Evolutionary conservation across 371 early-diverging fungal species (phyloP).

Genomic region (Nosema muscidifuracis): DNA sequence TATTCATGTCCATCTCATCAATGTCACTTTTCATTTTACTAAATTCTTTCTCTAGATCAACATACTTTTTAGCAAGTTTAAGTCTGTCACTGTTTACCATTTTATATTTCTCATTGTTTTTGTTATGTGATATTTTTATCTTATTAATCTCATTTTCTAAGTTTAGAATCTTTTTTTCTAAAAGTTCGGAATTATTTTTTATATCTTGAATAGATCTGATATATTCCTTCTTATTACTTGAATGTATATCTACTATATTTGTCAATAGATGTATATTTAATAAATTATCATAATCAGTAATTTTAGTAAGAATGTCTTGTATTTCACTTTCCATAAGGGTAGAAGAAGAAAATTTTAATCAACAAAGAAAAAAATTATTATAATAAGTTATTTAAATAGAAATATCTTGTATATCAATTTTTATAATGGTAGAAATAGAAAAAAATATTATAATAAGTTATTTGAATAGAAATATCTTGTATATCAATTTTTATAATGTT

Average conservation of each 20-base stretch:
- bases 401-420: neutral
- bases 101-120: constrained; percentile 28
- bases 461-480: neutral
- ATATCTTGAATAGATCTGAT: neutral
- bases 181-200: constrained; percentile 2
- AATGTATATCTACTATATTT: neutral
- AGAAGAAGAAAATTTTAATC: no score
- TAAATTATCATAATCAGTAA: neutral
- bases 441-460: neutral
- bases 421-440: neutral
- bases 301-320: neutral
- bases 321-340: neutral
- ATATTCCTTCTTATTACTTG: neutral
- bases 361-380: neutral
- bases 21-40: constrained; percentile 29
- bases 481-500: neutral
- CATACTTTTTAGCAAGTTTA: constrained; percentile 27
- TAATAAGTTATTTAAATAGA: neutral
- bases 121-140: constrained; percentile 17
- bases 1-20: constrained; percentile 1
- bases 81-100: constrained; percentile 33
- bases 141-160: constrained; percentile 29
- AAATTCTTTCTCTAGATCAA: constrained; percentile 43
- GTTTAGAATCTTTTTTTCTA: constrained; percentile 17
- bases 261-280: neutral